phyloP scores from a whole-genome alignment of 2,329 filamentous ascomycete genomes.

The Diaporthe capsici region DNA sequence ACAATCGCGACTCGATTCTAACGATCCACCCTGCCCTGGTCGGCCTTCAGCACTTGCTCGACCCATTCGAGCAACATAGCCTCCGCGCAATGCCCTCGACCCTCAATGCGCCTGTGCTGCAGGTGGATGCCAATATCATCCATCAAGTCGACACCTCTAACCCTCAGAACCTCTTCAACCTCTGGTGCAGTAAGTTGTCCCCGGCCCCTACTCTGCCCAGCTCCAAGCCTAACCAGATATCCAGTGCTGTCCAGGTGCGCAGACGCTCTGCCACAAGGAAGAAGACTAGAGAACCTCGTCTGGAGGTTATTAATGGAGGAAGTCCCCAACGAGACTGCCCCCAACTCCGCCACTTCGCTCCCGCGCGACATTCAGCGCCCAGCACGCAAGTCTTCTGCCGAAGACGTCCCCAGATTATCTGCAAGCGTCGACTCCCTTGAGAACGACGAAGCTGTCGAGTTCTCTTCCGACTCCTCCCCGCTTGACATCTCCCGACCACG shows the following conservation, averaged over 20 bases:
- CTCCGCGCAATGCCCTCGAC: conserved; percentile 80
- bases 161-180: conserved; percentile 92
- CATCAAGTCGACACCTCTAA: conserved; percentile 96
- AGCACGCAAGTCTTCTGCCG: conserved; percentile 50
- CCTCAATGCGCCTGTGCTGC: conserved; percentile 88
- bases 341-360: conserved; percentile 60
- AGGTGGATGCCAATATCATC: conserved; percentile 91
- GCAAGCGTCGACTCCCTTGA: conserved; percentile 82
- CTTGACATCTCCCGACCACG: conserved; percentile 76
- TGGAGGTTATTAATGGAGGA: conserved; percentile 97
- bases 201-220: conserved; percentile 19
- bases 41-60: conserved; percentile 49
- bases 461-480: conserved; percentile 66
- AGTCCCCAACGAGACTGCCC: conserved; percentile 35
- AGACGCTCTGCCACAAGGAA: conserved; percentile 92
- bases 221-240: conserved; percentile 33
- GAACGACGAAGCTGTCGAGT: conserved; percentile 77
- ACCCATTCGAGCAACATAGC: conserved; percentile 52
- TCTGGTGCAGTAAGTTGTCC: conserved; percentile 88
- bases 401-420: conserved; percentile 80
- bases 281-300: conserved; percentile 92
- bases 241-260: conserved; percentile 94
- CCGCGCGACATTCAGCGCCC: conserved; percentile 62
- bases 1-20: conserved; percentile 44
- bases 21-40: conserved; percentile 45